Base-by-base conservation (phyloP, 164 flowering plant genomes). In the Echeveria elegans region DNA sequence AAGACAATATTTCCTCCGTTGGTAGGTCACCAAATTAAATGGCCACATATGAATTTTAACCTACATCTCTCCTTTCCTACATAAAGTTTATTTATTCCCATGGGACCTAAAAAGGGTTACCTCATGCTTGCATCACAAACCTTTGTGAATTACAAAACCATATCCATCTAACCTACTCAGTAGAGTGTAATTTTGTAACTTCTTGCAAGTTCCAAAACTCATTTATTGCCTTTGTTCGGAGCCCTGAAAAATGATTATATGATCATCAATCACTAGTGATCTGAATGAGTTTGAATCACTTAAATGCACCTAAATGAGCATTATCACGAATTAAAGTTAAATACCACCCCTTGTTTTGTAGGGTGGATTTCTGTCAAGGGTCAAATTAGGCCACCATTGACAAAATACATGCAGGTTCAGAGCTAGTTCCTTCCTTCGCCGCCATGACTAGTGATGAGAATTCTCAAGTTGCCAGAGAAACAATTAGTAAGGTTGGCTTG, bases 11-110 rank as follows among this genome's bases (percentile, higher is more conserved):
- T 65, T 65, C 34, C 68, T 32, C 36, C 15, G 0, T 43, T 24
- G 68, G 56, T 65, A 29, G 68, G 68, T 65, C 37, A 65, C 68
- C 68, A 65, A 65, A 43, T 43, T 43, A 14, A 43, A 65, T 65
- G 68, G 47, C 68, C 68, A 65, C 56, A 47, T 16, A 43, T 65
- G 68, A 45, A 65, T 4, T 26, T 28, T 12, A 45, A 56, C 61
- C 61, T 26, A 56, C 61, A 56, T 14, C 31, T 53, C 47, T 12
- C 5, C 47, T 18, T 38, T 18, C 26, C 30, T 30, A 26, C 29
- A 53, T 8, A 28, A 56, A 12, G 7, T 56, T 56, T 24, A 56
- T 28, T 56, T 56, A 56, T 56, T 56, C 32, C 18, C 61, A 28
- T 56, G 61, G 61, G 61, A 56, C 61, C 61, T 28, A 26, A 12